Evolutionary conservation across 2,329 filamentous ascomycete species (phyloP).

Genomic region (Fusarium torulosum): DNA sequence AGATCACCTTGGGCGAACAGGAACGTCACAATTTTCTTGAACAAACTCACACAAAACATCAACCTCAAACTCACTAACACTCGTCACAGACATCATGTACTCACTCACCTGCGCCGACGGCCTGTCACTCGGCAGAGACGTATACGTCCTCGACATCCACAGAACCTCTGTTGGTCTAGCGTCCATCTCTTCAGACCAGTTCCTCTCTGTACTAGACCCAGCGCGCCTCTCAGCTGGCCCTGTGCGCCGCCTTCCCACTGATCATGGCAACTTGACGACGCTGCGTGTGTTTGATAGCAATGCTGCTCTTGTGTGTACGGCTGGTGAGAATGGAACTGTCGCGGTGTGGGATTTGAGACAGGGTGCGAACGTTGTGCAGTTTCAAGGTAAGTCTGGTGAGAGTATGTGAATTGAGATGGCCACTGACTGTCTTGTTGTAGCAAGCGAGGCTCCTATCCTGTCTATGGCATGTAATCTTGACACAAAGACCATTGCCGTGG

Average conservation of each 20-base stretch:
- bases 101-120: constrained; percentile 51
- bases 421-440: constrained; percentile 45
- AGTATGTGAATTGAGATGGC: neutral
- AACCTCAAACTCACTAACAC: constrained; percentile 11
- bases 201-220: constrained; percentile 74
- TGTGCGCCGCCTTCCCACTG: constrained; percentile 61
- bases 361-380: constrained; percentile 58
- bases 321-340: constrained; percentile 78
- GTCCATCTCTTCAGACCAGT: constrained; percentile 77
- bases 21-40: neutral
- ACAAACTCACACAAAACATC: neutral
- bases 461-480: constrained; percentile 72
- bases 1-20: accelerated
- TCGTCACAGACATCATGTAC: constrained; percentile 48
- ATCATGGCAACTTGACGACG: constrained; percentile 74
- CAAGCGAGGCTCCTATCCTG: constrained; percentile 66
- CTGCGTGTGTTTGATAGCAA: constrained; percentile 67
- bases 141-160: constrained; percentile 71
- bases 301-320: constrained; percentile 71
- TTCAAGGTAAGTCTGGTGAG: constrained; percentile 58
- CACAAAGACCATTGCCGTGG: constrained; percentile 74
- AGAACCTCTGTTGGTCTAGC: constrained; percentile 66
- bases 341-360: constrained; percentile 74
- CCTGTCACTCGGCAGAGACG: constrained; percentile 53
- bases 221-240: constrained; percentile 65